A percentile compares a stretch with the other conserved stretches of the same genome.
These are phyloP conservation scores for Xerocomus subilludens DNA, from an alignment of 1,284 basidiomycete genomes.

Conservation along the genomic window DNA sequence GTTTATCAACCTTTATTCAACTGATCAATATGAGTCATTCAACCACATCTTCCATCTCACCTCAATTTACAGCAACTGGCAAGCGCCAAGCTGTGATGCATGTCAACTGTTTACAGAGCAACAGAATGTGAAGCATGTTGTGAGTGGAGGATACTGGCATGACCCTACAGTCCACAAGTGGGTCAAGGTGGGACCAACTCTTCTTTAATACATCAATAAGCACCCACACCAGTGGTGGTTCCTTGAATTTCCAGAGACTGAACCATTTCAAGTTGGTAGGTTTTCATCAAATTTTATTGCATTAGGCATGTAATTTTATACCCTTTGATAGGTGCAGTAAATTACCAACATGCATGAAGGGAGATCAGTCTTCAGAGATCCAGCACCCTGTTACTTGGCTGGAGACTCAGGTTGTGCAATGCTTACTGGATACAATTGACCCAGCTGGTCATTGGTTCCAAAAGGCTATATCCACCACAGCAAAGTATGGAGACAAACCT, in stretches of 20 bases:
- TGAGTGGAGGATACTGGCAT: constrained; percentile 9
- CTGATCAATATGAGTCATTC: constrained; percentile 35
- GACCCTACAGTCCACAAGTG: not conserved
- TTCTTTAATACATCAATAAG: not conserved
- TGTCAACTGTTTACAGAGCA: constrained; percentile 32
- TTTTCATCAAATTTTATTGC: no score
- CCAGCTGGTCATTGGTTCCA: not conserved
- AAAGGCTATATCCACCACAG: not conserved
- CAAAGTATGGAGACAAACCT: not conserved
- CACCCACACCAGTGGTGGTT: constrained; percentile 16
- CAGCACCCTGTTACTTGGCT: not conserved
- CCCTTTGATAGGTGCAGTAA: not conserved
- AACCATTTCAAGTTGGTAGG: constrained; percentile 2
- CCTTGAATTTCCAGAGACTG: not conserved
- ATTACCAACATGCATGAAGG: not conserved
- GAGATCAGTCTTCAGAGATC: not conserved
- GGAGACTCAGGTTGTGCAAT: not conserved
- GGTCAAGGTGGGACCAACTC: constrained; percentile 11
- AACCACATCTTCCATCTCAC: constrained; percentile 29
- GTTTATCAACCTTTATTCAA: constrained; percentile 34
- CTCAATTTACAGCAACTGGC: constrained; percentile 36
- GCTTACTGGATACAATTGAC: not conserved
- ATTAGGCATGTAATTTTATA: no score
- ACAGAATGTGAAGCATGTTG: constrained; percentile 38
- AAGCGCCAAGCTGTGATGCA: constrained; percentile 35